Conservation (phyloP, 1,284 basidiomycete species). For the Flammula alnicola region DNA sequence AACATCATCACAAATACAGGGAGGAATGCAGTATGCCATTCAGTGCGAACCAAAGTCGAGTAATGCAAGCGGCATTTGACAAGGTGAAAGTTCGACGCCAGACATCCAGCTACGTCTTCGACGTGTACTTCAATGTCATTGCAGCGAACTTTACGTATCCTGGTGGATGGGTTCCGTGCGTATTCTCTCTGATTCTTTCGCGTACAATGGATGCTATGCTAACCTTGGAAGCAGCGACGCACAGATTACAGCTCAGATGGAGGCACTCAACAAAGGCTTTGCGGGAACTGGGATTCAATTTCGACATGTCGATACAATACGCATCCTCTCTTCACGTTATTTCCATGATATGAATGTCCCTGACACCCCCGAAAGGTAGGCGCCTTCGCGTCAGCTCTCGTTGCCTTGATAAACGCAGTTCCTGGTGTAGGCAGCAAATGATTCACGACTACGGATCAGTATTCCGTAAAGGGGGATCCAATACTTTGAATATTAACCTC, state of each 20-base stretch:
- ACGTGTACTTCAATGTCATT: constrained; percentile 51
- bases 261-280: constrained; percentile 27
- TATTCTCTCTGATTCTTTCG: not conserved
- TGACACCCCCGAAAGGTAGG: not conserved
- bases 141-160: constrained; percentile 39
- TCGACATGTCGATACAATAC: constrained; percentile 1
- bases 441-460: constrained; percentile 45
- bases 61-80: not conserved
- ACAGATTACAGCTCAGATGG: constrained; percentile 43
- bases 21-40: not conserved
- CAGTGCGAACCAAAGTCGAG: not conserved
- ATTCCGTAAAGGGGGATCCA: constrained; percentile 46
- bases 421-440: constrained; percentile 13
- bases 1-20: too few species aligned
- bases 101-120: constrained; percentile 21
- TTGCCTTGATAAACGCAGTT: not conserved
- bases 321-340: not conserved
- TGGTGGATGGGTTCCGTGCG: constrained; percentile 36
- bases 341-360: constrained; percentile 1
- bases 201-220: constrained; percentile 18
- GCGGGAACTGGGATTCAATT: constrained; percentile 3
- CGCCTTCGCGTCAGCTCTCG: constrained; percentile 13
- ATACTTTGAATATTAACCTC: constrained; percentile 33
- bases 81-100: not conserved
- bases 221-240: constrained; percentile 2